Percentiles rank a stretch among this genome's conserved stretches.
Conservation (phyloP, 225 moss, liverwort and hornwort genomes). For the Pseudisothecium myosuroides region DNA sequence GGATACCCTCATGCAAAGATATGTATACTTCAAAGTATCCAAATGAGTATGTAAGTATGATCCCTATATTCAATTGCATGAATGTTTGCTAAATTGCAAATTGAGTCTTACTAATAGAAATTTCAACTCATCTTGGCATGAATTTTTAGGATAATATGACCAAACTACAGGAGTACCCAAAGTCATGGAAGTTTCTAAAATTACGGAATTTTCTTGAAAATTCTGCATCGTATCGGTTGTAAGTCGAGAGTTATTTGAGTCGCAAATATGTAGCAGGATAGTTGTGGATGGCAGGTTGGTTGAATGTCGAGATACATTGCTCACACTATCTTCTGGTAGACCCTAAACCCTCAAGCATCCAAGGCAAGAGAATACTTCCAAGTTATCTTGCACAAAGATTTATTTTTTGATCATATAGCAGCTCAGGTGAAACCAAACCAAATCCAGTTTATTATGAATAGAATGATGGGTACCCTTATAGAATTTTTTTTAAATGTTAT, state of each 20-base stretch:
- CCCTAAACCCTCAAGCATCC: neutral
- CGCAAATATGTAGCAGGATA: neutral
- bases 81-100: neutral
- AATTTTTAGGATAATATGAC: neutral
- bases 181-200: neutral
- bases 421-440: neutral
- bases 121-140: neutral
- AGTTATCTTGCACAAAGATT: neutral
- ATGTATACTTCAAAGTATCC: neutral
- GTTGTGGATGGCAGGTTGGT: neutral
- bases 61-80: neutral
- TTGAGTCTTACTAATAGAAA: neutral
- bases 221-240: neutral
- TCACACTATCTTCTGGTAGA: neutral
- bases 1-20: no score
- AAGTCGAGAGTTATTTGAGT: neutral
- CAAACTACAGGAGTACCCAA: no score
- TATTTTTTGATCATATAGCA: neutral
- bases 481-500: neutral
- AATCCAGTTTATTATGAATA: neutral
- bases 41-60: neutral
- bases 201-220: neutral
- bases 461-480: neutral
- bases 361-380: neutral
- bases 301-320: neutral